Evolutionary conservation across 371 early-diverging fungal genomes (phyloP), one percentile per base, ranked within the genome.

Genomic region (Mucor piriformis): DNA sequence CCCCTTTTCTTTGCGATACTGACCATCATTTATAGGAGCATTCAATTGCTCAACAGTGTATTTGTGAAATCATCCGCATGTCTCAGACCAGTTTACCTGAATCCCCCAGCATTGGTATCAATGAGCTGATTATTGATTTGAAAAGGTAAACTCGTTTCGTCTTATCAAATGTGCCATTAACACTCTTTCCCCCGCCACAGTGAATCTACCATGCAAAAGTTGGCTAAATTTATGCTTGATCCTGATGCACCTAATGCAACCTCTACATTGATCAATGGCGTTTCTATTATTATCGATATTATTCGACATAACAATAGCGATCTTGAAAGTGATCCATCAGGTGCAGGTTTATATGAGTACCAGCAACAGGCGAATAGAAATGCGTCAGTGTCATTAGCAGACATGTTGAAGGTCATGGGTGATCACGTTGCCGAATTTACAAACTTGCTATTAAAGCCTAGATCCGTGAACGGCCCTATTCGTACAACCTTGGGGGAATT

Each of bases 251-350:
- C 93, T 15, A 79, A 89, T 66, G 82, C 89, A 33, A 84, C 92
- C 0, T 93, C 92, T 7, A 87, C 92, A 10, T 79, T 97, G 24
- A 89, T 88, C 55, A 92, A 93, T 69, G 95, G 94, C 53, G 92
- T 94, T 44, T 90, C 87, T 46, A 92, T 97, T 51, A 89, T 97
- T 59, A 93, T 97, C 63, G 96, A 97, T 76, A 82, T 97, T n/a
- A 95, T 97, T 69, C 86, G 96, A 50, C 84, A 94, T 56, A 94
- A 94, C 64, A 94, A 93, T 83, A 75, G 59, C 46, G 76, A 59
- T 64, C 60, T 66, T 44, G 74, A 72, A 63, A 63, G 25, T 5
- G 72, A 67, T 42, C 67, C 66, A 20, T 43, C 60, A 7, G 47
- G 67, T n/a, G 61, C 63, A 50, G 77, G 61, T 40, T 24, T 67